Base-by-base conservation (phyloP, 306 rosid genomes). In the Cyclanthera cordifolia region DNA sequence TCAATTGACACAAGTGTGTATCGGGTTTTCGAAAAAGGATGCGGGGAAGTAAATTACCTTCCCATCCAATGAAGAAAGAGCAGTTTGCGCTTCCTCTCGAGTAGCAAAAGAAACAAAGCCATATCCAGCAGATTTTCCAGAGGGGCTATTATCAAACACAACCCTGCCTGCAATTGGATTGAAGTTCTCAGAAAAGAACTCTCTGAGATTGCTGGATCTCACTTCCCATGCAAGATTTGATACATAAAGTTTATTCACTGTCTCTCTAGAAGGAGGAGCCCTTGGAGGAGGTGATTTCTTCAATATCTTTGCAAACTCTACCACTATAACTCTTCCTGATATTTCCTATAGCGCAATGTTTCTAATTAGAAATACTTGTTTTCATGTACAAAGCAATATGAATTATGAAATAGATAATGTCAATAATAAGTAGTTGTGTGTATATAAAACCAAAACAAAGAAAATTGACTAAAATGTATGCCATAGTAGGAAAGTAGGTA, bases 211-310 rank as follows among this genome's bases (percentile, higher is more conserved):
- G 81, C 79, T 76, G 15, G 96, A 82, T 81, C 96, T 85, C 55
- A 74, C 90, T 78, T 86, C 86, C 96, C 96, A 87, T 48, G 90
- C 84, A 71, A 86, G 85, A 84, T 93, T 93, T 48, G 95, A 80
- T 16, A 69, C 88, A 41, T 86, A 90, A 67, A 93, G 71, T 66
- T 80, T 85, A 81, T 85, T 72, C 63, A 75, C 78, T 8, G 94
- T 75, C 83, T 93, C 95, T 15, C 63, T 76, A 34, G 83, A 51
- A 55, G 75, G 75, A 7, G 88, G 79, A 19, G 87, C 83, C 49
- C 64, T 72, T 39, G 87, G 85, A 20, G 86, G 80, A 72, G 92
- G 24, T 77, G 90, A 96, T 80, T 82, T 89, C 82, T 89, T 92
- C 65, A 89, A 80, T 45, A 75, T 73, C 78, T 81, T 93, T 34